Conservation (phyloP, 2,329 filamentous ascomycete genomes). For the Ophiostoma montium region DNA sequence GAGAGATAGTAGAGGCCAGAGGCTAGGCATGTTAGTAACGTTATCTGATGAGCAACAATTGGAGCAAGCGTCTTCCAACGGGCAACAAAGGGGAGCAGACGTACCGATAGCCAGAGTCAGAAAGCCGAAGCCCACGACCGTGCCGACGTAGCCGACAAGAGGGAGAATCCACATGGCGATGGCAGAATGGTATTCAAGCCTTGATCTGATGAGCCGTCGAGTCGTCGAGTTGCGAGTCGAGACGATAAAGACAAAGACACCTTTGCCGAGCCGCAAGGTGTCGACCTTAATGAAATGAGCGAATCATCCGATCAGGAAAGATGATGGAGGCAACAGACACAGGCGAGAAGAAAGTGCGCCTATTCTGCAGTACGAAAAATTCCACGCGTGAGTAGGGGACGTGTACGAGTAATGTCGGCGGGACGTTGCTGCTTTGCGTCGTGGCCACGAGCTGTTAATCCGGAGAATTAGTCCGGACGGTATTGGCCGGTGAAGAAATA, state of each 20-base stretch:
- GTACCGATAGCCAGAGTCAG: constrained; percentile 75
- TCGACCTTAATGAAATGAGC: background rate
- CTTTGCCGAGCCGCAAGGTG: constrained; percentile 4
- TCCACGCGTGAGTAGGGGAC: background rate
- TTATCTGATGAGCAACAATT: background rate
- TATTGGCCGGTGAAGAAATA: background rate
- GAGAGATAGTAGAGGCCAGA: constrained; percentile 98
- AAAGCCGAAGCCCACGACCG: constrained; percentile 81
- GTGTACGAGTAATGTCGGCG: background rate
- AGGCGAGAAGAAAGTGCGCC: background rate
- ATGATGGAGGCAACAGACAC: background rate
- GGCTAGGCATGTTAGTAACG: constrained; percentile 22
- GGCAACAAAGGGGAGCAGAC: constrained; percentile 6
- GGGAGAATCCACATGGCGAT: constrained; percentile 89
- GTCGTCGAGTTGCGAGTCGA: background rate
- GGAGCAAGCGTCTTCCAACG: background rate
- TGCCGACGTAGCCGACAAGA: constrained; percentile 76
- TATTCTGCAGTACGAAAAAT: background rate
- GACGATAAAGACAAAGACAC: background rate
- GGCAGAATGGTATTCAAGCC: too few species aligned
- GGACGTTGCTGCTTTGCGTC: background rate
- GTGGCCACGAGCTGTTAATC: constrained; percentile 1
- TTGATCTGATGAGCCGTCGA: too few species aligned
- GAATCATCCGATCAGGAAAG: background rate
- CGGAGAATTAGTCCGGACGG: constrained; percentile 6